These are phyloP conservation scores for Triglochin maritima DNA, from an alignment of 106 monocot genomes.

Conservation along the genomic window DNA sequence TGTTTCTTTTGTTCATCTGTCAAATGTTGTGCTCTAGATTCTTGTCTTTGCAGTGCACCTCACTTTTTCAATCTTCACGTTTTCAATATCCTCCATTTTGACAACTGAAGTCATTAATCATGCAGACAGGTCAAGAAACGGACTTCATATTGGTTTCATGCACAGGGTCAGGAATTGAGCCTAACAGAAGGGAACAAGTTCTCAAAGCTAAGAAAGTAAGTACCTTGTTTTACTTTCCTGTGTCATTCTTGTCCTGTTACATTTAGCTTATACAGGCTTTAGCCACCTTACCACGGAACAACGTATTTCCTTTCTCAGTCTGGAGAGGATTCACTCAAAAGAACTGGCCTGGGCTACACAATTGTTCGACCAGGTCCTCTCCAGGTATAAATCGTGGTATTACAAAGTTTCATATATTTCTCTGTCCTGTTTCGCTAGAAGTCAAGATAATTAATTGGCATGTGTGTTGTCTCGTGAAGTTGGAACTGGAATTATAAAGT, in stretches of 20 bases:
- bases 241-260: not conserved
- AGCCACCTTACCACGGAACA: too few species aligned
- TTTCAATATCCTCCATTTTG: not conserved
- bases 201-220: slow-evolving; percentile 83
- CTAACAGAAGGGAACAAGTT: slow-evolving; percentile 81
- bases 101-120: not conserved
- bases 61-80: not conserved
- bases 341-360: slow-evolving; percentile 95
- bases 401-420: not conserved
- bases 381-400: slow-evolving; percentile 36
- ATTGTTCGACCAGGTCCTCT: slow-evolving; percentile 93
- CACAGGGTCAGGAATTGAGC: slow-evolving; percentile 76
- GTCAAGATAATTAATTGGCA: too few species aligned
- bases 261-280: not conserved
- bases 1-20: too few species aligned
- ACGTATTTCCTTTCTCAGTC: slow-evolving; percentile 32
- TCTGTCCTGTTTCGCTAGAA: not conserved
- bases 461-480: too few species aligned
- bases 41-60: too few species aligned
- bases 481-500: too few species aligned
- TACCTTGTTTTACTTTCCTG: slow-evolving; percentile 1
- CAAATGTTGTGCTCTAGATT: too few species aligned
- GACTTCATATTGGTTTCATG: slow-evolving; percentile 95
- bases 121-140: slow-evolving; percentile 90
- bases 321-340: slow-evolving; percentile 85